Evolutionary conservation across 23 red algal species (phyloP).

Genomic region (Gracilaria gracilis): DNA sequence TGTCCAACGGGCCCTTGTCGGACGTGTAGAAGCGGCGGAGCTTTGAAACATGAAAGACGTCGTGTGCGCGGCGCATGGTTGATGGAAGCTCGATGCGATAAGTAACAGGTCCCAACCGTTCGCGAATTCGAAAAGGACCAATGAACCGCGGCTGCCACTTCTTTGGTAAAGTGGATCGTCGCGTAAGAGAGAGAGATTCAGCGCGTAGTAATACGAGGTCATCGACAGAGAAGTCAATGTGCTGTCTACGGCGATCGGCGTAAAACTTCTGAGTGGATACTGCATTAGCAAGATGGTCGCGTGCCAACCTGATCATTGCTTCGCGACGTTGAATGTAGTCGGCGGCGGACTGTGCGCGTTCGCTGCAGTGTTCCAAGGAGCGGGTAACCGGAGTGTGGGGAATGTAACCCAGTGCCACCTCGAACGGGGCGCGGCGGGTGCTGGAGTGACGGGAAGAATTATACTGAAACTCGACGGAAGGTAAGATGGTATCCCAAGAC

Average conservation of each 20-base stretch:
- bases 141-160: not conserved
- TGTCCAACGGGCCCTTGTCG: conserved; percentile 14
- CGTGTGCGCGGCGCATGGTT: not conserved
- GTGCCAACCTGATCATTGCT: not conserved
- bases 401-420: conserved; percentile 11
- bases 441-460: conserved; percentile 11
- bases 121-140: not conserved
- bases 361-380: not conserved
- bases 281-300: not conserved
- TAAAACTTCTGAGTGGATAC: not conserved
- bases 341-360: too few species aligned
- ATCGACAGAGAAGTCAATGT: not conserved
- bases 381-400: not conserved
- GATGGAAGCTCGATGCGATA: conserved; percentile 13
- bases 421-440: conserved; percentile 22
- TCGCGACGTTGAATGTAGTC: not conserved
- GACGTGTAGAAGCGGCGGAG: not conserved
- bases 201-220: conserved; percentile 4
- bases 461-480: conserved; percentile 29
- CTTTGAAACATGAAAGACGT: conserved; percentile 2
- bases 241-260: not conserved
- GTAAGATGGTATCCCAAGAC: not conserved
- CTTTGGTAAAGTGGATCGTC: not conserved
- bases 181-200: not conserved
- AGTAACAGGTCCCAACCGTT: not conserved